Base-by-base conservation (phyloP, 148 eudicot genomes). In the Suaeda aralocaspica region DNA sequence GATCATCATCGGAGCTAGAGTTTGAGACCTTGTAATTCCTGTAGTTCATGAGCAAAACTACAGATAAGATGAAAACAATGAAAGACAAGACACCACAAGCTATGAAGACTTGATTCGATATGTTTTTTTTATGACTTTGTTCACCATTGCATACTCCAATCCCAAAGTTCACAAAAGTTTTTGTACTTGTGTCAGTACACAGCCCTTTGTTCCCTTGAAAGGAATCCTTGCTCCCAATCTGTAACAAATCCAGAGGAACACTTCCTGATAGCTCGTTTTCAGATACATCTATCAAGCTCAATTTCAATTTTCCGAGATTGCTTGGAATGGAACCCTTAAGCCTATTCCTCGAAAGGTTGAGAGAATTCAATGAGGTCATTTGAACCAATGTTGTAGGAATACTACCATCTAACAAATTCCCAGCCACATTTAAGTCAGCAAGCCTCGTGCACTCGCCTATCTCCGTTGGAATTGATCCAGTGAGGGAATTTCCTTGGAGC, bases 241-340 rank as follows among this genome's bases (percentile, higher is more conserved):
- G 75, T 42, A 91, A 62, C 49, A 94, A 77, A 65, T 79, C 80
- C 4, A 70, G 58, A 28, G 96, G 90, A 70, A 94, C 76, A 10
- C 22, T 59, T 46, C 99, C 99, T 3, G 90, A 86, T 4, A 94
- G 82, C 67, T 81, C 91, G 70, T 94, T 94, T 24, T 81, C 34
- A 0, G 99, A 89, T 59, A 94, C 67, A 75, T 94, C 97, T 25
- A 91, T 79, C 39, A 76, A 76, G 69, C 97, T 91, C 30, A 94
- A 74, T 79, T 77, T 91, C 82, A 94, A 72, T 28, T 74, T 84
- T 39, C 79, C 88, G 13, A 94, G 73, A 71, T 74, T 81, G 46
- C 26, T 65, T 6, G 99, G 97, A 36, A 94, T 79, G 1, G 79
- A 52, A 55, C 99, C 99, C 0, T 70, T 59, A 21, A 94, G 89